phyloP scores from a whole-genome alignment of 345 rosid species.

The Aquilaria yunnanensis region DNA sequence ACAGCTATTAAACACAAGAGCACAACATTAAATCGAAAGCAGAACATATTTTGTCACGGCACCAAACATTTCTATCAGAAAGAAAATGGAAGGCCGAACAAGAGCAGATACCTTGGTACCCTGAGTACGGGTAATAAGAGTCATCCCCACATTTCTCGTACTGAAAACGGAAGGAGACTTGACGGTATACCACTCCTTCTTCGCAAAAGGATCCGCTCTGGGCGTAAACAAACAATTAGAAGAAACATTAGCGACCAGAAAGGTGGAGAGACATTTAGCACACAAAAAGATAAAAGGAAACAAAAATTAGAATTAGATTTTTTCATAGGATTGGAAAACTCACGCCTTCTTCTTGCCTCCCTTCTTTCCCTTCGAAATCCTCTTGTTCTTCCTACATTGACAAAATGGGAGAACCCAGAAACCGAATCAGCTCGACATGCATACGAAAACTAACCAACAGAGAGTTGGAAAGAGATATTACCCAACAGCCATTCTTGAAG shows the following conservation, averaged over 20 bases:
- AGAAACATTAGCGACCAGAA: background rate
- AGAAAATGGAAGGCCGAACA: no score
- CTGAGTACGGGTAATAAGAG: constrained; percentile 91
- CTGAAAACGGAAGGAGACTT: constrained; percentile 84
- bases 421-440: background rate
- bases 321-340: constrained; percentile 15
- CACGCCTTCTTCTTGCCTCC: constrained; percentile 97
- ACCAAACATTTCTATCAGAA: no score
- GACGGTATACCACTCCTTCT: constrained; percentile 98
- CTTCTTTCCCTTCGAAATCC: constrained; percentile 96
- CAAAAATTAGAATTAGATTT: background rate
- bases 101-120: constrained; percentile 66
- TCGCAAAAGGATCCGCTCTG: constrained; percentile 86
- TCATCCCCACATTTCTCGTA: constrained; percentile 70
- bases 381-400: constrained; percentile 73
- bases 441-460: background rate
- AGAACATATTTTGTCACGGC: no score
- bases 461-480: background rate
- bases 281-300: background rate
- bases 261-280: background rate
- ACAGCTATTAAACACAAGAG: no score
- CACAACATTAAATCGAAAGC: no score
- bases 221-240: background rate
- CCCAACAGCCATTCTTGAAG: constrained; percentile 18
- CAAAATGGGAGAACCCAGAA: background rate